Conservation (phyloP, 2,329 filamentous ascomycete species). For the Teratosphaeriaceae sp. region DNA sequence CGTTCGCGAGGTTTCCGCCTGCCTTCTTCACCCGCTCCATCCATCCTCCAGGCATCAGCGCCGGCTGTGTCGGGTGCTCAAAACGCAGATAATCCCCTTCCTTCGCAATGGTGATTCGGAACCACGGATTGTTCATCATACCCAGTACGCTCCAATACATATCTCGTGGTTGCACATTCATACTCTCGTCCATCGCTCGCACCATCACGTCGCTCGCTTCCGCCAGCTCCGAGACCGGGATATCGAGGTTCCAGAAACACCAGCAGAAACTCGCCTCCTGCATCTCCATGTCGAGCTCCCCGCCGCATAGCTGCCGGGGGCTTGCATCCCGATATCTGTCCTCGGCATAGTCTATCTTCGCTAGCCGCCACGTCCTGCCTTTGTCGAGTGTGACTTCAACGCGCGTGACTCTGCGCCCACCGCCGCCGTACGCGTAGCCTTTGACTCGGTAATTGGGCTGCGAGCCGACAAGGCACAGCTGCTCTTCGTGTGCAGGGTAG, state of each 20-base stretch:
- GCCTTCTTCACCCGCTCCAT: slow-evolving; percentile 85
- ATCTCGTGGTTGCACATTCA: slow-evolving; percentile 80
- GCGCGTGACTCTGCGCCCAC: slow-evolving; percentile 73
- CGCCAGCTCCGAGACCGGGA: slow-evolving; percentile 56
- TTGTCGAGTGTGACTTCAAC: slow-evolving; percentile 80
- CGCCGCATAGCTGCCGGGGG: slow-evolving; percentile 65
- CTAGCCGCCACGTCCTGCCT: slow-evolving; percentile 71
- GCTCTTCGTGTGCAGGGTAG: slow-evolving; percentile 73
- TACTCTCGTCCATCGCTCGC: slow-evolving; percentile 81
- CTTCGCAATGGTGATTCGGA: slow-evolving; percentile 67
- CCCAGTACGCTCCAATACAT: slow-evolving; percentile 95
- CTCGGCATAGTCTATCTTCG: slow-evolving; percentile 74
- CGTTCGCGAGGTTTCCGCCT: slow-evolving; percentile 73
- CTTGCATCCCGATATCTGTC: slow-evolving; percentile 67
- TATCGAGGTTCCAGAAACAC: slow-evolving; percentile 80
- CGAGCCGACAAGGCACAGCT: slow-evolving; percentile 44
- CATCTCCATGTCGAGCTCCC: slow-evolving; percentile 72
- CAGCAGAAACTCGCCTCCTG: slow-evolving; percentile 80
- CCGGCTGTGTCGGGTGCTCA: slow-evolving; percentile 82
- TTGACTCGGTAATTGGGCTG: slow-evolving; percentile 56
- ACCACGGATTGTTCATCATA: slow-evolving; percentile 99
- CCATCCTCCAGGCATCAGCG: slow-evolving; percentile 74
- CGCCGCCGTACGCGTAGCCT: slow-evolving; percentile 85
- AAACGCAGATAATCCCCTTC: slow-evolving; percentile 62
- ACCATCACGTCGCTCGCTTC: slow-evolving; percentile 68